Conservation (phyloP, 208 protist genomes). For the Crithidia brevicula region DNA sequence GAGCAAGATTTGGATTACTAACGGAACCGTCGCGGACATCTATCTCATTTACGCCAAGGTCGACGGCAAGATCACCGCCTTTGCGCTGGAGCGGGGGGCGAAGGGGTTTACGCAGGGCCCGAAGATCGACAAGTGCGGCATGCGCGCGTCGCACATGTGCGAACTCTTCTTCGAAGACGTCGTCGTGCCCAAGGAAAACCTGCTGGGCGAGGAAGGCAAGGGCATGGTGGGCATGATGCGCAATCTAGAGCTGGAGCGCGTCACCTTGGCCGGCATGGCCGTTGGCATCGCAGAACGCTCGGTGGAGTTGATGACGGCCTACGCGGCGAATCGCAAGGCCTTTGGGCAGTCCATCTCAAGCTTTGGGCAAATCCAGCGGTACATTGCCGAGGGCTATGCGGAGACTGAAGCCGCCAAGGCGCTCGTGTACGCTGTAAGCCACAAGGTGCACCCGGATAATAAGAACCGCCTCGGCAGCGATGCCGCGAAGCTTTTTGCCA, state of each 20-base stretch:
- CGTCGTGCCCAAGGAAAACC: conserved; percentile 61
- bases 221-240: conserved; percentile 84
- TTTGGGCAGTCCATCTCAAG: conserved; percentile 92
- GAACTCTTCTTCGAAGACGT: conserved; percentile 81
- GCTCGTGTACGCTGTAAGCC: conserved; percentile 92
- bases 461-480: conserved; percentile 89
- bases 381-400: conserved; percentile 96
- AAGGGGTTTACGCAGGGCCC: conserved; percentile 65
- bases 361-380: conserved; percentile 96
- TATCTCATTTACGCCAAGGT: conserved; percentile 97
- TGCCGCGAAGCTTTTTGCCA: conserved; percentile 94
- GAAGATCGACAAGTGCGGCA: conserved; percentile 87
- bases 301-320: conserved; percentile 81
- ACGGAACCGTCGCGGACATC: conserved; percentile 95
- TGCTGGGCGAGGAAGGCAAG: conserved; percentile 66
- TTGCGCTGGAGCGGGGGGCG: conserved; percentile 60
- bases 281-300: conserved; percentile 83
- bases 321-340: conserved; percentile 89
- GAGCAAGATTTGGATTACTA: conserved; percentile 98
- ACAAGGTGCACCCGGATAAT: conserved; percentile 56
- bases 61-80: conserved; percentile 75
- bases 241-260: conserved; percentile 82
- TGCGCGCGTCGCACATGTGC: conserved; percentile 83
- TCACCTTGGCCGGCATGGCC: conserved; percentile 81
- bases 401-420: conserved; percentile 83